A percentile compares a stretch with the other conserved stretches of the same genome.
Evolutionary conservation across 2,329 filamentous ascomycete species (phyloP).

Genomic region (Nothophaeocryptopus gaeumannii): DNA sequence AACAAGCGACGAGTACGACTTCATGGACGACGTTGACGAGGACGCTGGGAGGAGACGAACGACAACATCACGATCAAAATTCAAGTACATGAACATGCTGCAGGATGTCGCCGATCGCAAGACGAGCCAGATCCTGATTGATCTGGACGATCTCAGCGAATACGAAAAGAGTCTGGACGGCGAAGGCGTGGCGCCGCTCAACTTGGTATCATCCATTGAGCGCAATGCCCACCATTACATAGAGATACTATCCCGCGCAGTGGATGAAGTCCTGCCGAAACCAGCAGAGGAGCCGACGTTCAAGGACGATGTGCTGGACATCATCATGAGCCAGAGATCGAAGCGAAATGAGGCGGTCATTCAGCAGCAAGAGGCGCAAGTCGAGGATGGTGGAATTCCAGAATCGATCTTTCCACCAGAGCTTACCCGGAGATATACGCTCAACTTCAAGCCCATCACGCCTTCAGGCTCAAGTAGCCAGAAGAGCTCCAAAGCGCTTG

Average conservation of each 20-base stretch:
- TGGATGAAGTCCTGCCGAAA: conserved; percentile 80
- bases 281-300: conserved; percentile 80
- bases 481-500: conserved; percentile 62
- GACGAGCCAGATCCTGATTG: conserved; percentile 74
- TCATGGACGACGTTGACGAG: conserved; percentile 72
- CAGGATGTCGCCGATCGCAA: conserved; percentile 82
- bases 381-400: conserved; percentile 55
- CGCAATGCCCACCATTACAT: conserved; percentile 93
- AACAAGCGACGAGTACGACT: conserved; percentile 85
- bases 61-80: conserved; percentile 54
- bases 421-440: conserved; percentile 86
- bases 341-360: conserved; percentile 76
- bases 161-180: conserved; percentile 72
- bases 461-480: conserved; percentile 64
- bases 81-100: conserved; percentile 84
- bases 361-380: conserved; percentile 39
- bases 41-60: conserved; percentile 35
- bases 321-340: conserved; percentile 89
- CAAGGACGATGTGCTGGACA: conserved; percentile 95
- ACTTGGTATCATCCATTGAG: conserved; percentile 80
- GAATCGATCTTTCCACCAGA: conserved; percentile 85
- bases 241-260: conserved; percentile 81
- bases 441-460: conserved; percentile 93
- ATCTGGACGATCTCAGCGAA: conserved; percentile 83
- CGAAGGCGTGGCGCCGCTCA: conserved; percentile 49